These are phyloP conservation scores for Gastrolobium bilobum DNA, from an alignment of 306 rosid genomes.

Conservation along the genomic window DNA sequence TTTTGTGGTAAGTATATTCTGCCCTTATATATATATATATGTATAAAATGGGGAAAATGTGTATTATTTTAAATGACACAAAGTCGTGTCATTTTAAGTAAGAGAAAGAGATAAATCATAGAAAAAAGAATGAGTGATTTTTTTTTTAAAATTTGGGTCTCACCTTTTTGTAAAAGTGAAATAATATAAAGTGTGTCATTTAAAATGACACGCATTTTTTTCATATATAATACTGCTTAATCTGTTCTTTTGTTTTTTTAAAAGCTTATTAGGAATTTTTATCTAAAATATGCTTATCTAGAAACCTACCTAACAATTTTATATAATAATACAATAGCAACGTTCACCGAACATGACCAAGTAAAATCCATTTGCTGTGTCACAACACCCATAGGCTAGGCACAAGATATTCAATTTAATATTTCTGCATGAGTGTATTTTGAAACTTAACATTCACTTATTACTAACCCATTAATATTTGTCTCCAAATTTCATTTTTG, in stretches of 20 bases:
- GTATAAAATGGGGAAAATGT: too few species aligned
- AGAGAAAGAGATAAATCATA: too few species aligned
- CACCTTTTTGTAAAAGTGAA: too few species aligned
- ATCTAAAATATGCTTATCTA: neutral
- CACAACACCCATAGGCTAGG: neutral
- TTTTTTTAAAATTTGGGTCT: too few species aligned
- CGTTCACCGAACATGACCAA: slow-evolving; percentile 10
- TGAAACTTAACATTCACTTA: neutral
- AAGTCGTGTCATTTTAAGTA: too few species aligned
- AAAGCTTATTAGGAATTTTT: neutral
- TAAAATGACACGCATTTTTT: too few species aligned
- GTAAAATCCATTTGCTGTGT: neutral
- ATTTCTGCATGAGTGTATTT: neutral
- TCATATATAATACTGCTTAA: neutral
- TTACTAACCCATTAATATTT: neutral
- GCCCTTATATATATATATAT: too few species aligned
- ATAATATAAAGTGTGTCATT: too few species aligned
- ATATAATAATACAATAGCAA: slow-evolving; percentile 5
- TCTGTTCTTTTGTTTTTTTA: too few species aligned
- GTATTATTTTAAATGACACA: too few species aligned
- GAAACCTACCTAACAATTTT: neutral
- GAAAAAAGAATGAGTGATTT: too few species aligned
- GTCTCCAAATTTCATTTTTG: neutral
- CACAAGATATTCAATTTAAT: neutral
- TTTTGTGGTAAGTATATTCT: too few species aligned